Conservation (phyloP, 2,329 filamentous ascomycete species). For the Lachnellula suecica region DNA sequence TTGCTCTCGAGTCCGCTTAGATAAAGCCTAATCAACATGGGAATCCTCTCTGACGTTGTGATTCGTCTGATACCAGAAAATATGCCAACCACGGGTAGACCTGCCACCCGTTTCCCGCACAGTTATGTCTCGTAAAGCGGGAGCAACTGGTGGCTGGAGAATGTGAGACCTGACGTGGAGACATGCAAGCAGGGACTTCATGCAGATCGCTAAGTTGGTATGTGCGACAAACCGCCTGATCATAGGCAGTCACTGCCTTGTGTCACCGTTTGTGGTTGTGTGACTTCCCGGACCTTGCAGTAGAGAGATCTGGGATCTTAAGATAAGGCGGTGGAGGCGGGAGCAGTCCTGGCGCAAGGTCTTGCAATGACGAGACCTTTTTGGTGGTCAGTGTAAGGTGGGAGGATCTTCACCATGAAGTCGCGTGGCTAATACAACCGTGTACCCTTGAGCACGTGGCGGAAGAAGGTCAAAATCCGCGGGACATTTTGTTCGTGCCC, state of each 20-base stretch:
- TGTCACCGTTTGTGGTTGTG: constrained; percentile 17
- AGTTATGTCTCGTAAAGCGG: constrained; percentile 1
- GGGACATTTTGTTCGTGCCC: background rate
- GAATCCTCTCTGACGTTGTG: constrained; percentile 1
- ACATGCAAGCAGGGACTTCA: constrained; percentile 10
- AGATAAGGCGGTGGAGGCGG: background rate
- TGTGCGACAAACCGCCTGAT: constrained; percentile 13
- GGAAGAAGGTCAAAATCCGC: background rate
- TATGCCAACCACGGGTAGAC: constrained; percentile 7
- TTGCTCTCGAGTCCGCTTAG: constrained; percentile 12
- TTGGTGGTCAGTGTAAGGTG: constrained; percentile 11
- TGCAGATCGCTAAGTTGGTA: constrained; percentile 10
- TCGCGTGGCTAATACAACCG: background rate
- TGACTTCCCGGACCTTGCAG: constrained; percentile 11
- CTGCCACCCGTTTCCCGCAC: background rate
- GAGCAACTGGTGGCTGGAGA: background rate
- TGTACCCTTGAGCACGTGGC: background rate
- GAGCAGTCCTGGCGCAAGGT: background rate
- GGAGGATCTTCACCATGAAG: background rate
- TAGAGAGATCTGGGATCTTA: background rate
- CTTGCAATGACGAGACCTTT: background rate
- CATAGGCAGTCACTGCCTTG: background rate
- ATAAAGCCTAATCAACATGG: constrained; percentile 7
- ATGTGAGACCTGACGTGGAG: constrained; percentile 18
- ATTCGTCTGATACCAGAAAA: constrained; percentile 8